Base-by-base conservation (phyloP, 345 rosid species). In the Populus simonii region DNA sequence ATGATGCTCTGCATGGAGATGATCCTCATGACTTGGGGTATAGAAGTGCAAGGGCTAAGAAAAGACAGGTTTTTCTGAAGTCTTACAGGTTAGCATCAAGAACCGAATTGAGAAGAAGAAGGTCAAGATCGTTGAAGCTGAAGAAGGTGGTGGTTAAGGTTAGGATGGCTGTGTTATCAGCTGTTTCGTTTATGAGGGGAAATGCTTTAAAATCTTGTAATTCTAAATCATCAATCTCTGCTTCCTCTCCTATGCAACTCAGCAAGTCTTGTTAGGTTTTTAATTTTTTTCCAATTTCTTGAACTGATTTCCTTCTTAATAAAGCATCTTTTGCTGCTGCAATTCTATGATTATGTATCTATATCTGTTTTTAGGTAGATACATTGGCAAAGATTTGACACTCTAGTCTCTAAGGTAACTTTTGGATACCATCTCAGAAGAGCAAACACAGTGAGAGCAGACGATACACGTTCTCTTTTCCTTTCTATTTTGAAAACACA, bases 21-120 rank as follows among this genome's bases (percentile, higher is more conserved):
- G 41, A 68, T n/a, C 57, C 20, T n/a, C 43, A 13, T 43, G 53
- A 43, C 0, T 22, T 16, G 70, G 83, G 86, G 16, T 76, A 81
- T 57, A 80, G 87, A 66, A 76, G 80, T 9, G 80, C 76, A 70
- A 80, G 88, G 77, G 89, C 88, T 0, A 89, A 57, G 83, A 86
- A 86, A 17, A 79, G 92, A 83, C 89, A 69, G 81, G 80, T 87
- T 22, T 89, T 84, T 49, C 82, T 90, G 29, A 85, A 75, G 9
- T 84, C 88, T 0, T 90, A 88, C 80, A 86, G 76, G 81, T 70
- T 90, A 67, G 70, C 85, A 2, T 83, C 83, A 7, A 35, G 27
- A 5, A 81, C 80, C 59, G 79, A 41, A 25, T 66, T 77, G 65
- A 73, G 74, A 62, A 68, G 76, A 13, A 72, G 76, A 66, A 69